Conservation (phyloP, 2,329 filamentous ascomycete species). For the Fusarium brachygibbosum region DNA sequence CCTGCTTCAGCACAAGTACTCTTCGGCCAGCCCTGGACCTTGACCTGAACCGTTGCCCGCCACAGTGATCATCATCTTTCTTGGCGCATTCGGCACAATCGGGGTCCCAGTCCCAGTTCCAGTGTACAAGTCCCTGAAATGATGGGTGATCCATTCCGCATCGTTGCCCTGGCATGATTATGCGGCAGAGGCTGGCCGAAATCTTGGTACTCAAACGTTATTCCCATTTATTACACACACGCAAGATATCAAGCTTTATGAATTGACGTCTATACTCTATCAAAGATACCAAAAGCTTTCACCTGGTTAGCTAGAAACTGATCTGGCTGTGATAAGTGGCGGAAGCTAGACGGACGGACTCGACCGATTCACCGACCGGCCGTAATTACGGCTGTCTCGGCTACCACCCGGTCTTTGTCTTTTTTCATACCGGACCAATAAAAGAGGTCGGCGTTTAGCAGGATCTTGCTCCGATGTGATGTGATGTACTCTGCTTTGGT, state of each 20-base stretch:
- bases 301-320: background rate
- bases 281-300: background rate
- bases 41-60: conserved; percentile 17
- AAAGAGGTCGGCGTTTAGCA: conserved; percentile 19
- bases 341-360: conserved; percentile 30
- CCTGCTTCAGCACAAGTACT: conserved; percentile 3
- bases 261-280: conserved; percentile 11
- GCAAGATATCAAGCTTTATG: background rate
- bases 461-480: conserved; percentile 22
- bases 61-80: conserved; percentile 39
- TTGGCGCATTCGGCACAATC: conserved; percentile 35
- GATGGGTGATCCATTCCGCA: conserved; percentile 37
- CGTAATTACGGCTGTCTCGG: conserved; percentile 49
- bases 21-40: background rate
- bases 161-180: conserved; percentile 21
- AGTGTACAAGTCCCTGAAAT: conserved; percentile 29
- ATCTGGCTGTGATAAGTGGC: conserved; percentile 13
- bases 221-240: background rate
- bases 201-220: background rate
- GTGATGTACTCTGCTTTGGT: background rate
- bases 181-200: conserved; percentile 15
- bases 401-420: conserved; percentile 22
- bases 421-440: background rate
- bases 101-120: too few species aligned
- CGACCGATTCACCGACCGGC: conserved; percentile 38